Base-by-base conservation (phyloP, 176 grass and related monocot species). In the Rhynchospora breviuscula region DNA sequence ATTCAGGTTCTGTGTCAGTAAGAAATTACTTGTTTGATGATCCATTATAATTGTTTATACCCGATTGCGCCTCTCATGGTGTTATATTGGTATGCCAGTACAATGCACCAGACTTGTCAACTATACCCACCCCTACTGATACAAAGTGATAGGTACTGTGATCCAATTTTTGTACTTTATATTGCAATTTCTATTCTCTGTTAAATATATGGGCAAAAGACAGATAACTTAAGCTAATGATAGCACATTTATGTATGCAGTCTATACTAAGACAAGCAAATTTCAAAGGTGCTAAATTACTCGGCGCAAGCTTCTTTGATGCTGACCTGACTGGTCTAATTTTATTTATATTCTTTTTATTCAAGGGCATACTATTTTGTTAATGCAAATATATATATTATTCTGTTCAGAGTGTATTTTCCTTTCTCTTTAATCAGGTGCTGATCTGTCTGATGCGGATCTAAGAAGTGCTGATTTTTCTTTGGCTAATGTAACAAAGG, bases 251-350 rank as follows among this genome's bases (percentile, higher is more conserved):
- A 44, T 78, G 68, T 5, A 71, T 88, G 83, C 43, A 97, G 94
- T 92, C 90, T 3, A 92, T 94, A 67, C 81, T 94, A 82, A 87
- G 94, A 79, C 94, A 94, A 60, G 90, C 88, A 8, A 97, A 91
- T 86, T 97, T 97, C 85, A 94, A 91, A 87, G 94, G 90, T 9
- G 83, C 91, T 4, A 97, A 92, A 40, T 82, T 94, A 68, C 86
- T 97, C 1, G 91, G 92, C 21, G 92, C 94, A 0, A 94, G 94
- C 64, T 97, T 97, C 88, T 97, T 97, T 14, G 92, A 97, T 19
- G 92, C 94, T 0, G 92, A 97, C 84, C 84, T 97, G 0, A 97
- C 94, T 91, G 92, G 94, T 94, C 35, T 72, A 7, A 2, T 80
- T 35, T 18, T 57, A 3, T 10, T n/a, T 35, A 64, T 59, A 45